Evolutionary conservation across 257 asterid genomes (phyloP).

Genomic region (Dorcoceras hygrometricum): DNA sequence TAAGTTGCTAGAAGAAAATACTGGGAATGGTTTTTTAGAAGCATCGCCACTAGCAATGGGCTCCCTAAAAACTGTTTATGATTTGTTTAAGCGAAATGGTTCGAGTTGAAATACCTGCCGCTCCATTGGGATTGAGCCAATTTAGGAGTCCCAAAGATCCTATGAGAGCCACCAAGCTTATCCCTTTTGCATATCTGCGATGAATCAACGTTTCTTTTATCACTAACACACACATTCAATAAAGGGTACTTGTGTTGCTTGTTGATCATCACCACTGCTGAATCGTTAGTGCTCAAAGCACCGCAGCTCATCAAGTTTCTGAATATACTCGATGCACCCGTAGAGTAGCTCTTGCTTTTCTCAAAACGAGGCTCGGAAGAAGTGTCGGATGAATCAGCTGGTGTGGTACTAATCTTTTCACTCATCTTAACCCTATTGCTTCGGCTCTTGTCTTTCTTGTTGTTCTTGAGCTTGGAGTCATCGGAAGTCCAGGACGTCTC

Average conservation of each 20-base stretch:
- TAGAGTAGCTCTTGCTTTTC: constrained; percentile 45
- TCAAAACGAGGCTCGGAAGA: constrained; percentile 14
- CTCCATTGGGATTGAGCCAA: constrained; percentile 49
- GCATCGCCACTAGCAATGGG: no score
- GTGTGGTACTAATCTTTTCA: constrained; percentile 23
- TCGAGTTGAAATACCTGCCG: constrained; percentile 38
- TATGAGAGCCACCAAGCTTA: constrained; percentile 61
- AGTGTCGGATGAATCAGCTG: constrained; percentile 16
- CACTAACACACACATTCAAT: constrained; percentile 33
- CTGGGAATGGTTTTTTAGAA: no score
- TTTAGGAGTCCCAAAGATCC: constrained; percentile 49
- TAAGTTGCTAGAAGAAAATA: no score
- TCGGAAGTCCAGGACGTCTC: constrained; percentile 20
- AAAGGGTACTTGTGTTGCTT: constrained; percentile 30
- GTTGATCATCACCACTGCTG: constrained; percentile 38
- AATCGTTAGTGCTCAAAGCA: constrained; percentile 58
- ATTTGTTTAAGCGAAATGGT: no score
- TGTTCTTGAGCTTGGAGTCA: constrained; percentile 24
- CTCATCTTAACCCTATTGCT: constrained; percentile 24
- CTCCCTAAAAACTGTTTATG: no score
- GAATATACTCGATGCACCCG: constrained; percentile 44
- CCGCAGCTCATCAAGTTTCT: constrained; percentile 68
- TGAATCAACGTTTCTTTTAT: constrained; percentile 21
- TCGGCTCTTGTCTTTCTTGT: constrained; percentile 39
- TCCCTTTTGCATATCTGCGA: constrained; percentile 42